Conservation (phyloP, 108 stramenopile genomes). For the Discostella stelligeroides region DNA sequence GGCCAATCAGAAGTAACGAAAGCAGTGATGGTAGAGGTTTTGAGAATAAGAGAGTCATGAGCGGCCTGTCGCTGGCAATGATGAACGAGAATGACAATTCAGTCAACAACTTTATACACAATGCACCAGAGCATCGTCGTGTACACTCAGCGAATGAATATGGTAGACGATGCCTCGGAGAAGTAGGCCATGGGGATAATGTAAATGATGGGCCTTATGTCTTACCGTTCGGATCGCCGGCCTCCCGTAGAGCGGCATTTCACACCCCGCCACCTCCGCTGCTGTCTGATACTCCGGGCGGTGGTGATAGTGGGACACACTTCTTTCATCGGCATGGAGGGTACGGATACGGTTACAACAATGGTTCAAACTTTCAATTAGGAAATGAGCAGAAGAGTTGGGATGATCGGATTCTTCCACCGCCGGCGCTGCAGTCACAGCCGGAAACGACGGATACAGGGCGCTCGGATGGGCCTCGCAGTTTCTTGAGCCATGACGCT, state of each 20-base stretch:
- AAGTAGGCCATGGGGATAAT: no score
- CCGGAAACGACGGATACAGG: neutral
- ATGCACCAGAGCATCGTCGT: neutral
- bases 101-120: neutral
- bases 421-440: slow-evolving; percentile 2
- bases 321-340: slow-evolving; percentile 39
- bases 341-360: slow-evolving; percentile 53
- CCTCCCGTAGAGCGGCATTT: slow-evolving; percentile 45
- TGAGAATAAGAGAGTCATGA: slow-evolving; percentile 41
- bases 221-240: slow-evolving; percentile 25
- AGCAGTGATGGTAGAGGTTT: neutral
- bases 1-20: neutral
- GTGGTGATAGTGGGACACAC: slow-evolving; percentile 7
- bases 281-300: neutral
- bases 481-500: slow-evolving; percentile 24
- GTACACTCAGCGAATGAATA: no score
- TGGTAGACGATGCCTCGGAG: no score
- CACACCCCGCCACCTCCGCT: slow-evolving; percentile 38
- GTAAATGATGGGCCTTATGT: neutral
- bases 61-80: slow-evolving; percentile 51
- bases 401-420: slow-evolving; percentile 1
- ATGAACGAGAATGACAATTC: slow-evolving; percentile 33
- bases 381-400: neutral
- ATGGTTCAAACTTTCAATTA: slow-evolving; percentile 34
- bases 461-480: neutral